phyloP scores from a whole-genome alignment of 148 eudicot species.

The Fagopyrum esculentum region DNA sequence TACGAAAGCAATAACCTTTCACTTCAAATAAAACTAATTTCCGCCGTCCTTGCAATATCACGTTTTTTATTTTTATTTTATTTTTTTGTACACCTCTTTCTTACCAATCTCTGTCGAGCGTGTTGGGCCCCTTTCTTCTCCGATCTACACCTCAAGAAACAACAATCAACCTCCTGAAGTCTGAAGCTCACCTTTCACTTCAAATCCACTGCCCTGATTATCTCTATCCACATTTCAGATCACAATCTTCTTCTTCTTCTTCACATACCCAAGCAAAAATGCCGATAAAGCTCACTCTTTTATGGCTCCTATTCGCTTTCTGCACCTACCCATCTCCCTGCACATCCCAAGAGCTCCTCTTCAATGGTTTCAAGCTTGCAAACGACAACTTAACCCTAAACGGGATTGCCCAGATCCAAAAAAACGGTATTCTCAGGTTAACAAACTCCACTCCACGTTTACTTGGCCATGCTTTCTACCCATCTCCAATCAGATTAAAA shows the following conservation, averaged over 20 bases:
- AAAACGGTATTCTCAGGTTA: conserved; percentile 43
- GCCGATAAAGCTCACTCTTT: conserved; percentile 17
- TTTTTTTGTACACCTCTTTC: background rate
- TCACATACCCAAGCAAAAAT: conserved; percentile 5
- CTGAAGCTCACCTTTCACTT: background rate
- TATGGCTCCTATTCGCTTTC: conserved; percentile 25
- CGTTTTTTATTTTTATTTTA: background rate
- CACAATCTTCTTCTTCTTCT: background rate
- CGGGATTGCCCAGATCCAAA: conserved; percentile 43
- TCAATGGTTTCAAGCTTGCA: conserved; percentile 44
- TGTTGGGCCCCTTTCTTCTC: conserved; percentile 2
- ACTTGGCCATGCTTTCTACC: conserved; percentile 67
- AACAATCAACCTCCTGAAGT: background rate
- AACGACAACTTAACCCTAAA: conserved; percentile 33
- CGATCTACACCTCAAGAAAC: background rate
- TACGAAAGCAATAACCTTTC: no score
- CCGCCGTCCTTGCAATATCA: background rate
- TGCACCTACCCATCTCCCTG: conserved; percentile 22
- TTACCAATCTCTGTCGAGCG: background rate
- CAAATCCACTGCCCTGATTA: background rate
- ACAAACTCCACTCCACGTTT: conserved; percentile 43
- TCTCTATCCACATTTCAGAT: background rate
- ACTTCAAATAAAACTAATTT: no score
- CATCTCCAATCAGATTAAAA: conserved; percentile 44
- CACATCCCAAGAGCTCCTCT: conserved; percentile 40